Percentiles rank a stretch among this genome's conserved stretches.
These are phyloP conservation scores for Trichoderma sp. DNA, from an alignment of 2,329 filamentous ascomycete species.

Conservation along the genomic window DNA sequence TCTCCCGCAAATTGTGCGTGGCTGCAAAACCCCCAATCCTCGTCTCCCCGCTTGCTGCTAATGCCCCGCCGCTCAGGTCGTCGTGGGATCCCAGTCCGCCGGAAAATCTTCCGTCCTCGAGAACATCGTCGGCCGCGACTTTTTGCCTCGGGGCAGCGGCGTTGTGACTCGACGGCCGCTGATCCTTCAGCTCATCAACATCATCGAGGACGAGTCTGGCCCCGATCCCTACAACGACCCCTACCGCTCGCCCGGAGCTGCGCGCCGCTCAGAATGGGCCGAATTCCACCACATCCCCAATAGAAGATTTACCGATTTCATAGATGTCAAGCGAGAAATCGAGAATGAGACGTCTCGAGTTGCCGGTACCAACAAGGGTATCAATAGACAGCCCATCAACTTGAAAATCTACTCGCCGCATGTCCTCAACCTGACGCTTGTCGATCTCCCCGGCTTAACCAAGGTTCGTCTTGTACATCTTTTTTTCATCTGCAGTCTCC, in stretches of 20 bases:
- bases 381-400: conserved; percentile 96
- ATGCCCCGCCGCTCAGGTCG: conserved; percentile 65
- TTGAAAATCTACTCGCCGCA: conserved; percentile 98
- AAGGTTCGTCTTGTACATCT: conserved; percentile 63
- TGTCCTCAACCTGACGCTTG: conserved; percentile 92
- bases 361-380: conserved; percentile 93
- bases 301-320: conserved; percentile 87
- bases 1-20: conserved; percentile 91
- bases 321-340: conserved; percentile 92
- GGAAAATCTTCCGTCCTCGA: conserved; percentile 98
- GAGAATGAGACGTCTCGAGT: conserved; percentile 96
- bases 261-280: conserved; percentile 74
- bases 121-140: conserved; percentile 98
- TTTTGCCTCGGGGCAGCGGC: conserved; percentile 92
- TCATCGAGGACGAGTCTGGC: conserved; percentile 74
- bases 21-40: not conserved
- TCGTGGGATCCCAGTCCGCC: conserved; percentile 96
- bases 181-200: conserved; percentile 97
- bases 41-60: conserved; percentile 28
- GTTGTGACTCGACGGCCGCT: conserved; percentile 94
- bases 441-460: conserved; percentile 93
- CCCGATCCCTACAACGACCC: conserved; percentile 68
- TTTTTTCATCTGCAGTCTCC: not conserved
- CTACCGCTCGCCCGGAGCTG: conserved; percentile 76
- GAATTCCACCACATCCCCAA: conserved; percentile 96